These are phyloP conservation scores for Rhizopogon sp. DNA, from an alignment of 768 basidiomycete species.

Conservation along the genomic window DNA sequence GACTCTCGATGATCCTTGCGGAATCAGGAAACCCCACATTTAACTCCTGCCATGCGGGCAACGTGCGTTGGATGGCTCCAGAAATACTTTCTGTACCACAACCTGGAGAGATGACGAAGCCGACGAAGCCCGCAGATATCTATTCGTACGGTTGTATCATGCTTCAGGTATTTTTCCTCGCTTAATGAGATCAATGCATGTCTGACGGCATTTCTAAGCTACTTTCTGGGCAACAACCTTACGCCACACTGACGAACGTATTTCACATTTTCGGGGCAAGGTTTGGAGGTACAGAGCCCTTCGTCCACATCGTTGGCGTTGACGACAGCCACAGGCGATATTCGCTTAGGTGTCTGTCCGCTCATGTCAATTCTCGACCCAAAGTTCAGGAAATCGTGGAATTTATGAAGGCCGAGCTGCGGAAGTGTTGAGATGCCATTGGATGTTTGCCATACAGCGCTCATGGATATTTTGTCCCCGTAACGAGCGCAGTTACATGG, in stretches of 20 bases:
- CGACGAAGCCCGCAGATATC: slow-evolving; percentile 26
- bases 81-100: slow-evolving; percentile 24
- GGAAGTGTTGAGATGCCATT: neutral
- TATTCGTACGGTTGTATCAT: slow-evolving; percentile 38
- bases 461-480: neutral
- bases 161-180: slow-evolving; percentile 12
- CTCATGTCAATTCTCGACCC: neutral
- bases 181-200: neutral
- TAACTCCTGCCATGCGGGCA: slow-evolving; percentile 20
- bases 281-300: neutral
- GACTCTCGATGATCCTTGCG: slow-evolving; percentile 18
- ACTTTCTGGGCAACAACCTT: neutral
- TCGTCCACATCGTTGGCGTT: neutral
- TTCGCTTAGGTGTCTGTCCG: neutral
- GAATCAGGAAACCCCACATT: slow-evolving; percentile 8
- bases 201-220: neutral
- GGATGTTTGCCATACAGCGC: neutral
- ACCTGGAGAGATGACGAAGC: slow-evolving; percentile 2
- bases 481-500: neutral
- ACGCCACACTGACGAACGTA: accelerated
- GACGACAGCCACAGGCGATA: neutral
- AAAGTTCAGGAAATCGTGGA: neutral
- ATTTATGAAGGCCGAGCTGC: neutral
- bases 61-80: slow-evolving; percentile 35
- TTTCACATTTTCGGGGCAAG: neutral